Base-by-base conservation (phyloP, 345 rosid species). In the Kernera saxatilis region DNA sequence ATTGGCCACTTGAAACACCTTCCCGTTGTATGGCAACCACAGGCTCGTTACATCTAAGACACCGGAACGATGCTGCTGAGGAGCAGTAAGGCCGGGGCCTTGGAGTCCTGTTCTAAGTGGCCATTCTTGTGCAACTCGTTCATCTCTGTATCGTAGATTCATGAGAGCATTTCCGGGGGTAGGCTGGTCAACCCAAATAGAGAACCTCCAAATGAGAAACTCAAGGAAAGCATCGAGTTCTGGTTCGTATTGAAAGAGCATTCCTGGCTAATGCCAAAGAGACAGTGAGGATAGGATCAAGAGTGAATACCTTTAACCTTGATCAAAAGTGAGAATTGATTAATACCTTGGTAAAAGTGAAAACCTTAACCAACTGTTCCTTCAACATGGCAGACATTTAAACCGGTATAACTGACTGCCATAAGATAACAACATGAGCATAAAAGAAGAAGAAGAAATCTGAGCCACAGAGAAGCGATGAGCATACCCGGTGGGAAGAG, bases 131-230 rank as follows among this genome's bases (percentile, higher is more conserved):
- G 75, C 41, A 7, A 85, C 84, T 17, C 90, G 88, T 65, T 89
- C 99, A 76, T 95, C 98, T 80, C 93, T 81, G 64, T 85, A 92
- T 69, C 99, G 73, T 73, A 92, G 82, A 83, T 95, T 92, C 98
- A 92, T 88, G 53, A 95, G 84, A 74, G 87, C 98, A 73, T 72
- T 92, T 45, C 99, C 99, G 0, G 99, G 99, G 59, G 98, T 90
- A n/a, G 99, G 97, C 82, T 95, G 88, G 81, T 88, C 99, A 53
- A 92, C 96, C 99, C 99, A 95, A 72, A 95, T 88, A 52, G 99
- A 95, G 84, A 95, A 95, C 70, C 92, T 79, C 98, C 99, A 95
- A 76, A 95, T 95, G 67, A 95, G 94, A 81, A 92, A 95, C 92
- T 95, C 94, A 53, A 94, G 99, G 81, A 94, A 94, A 39, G 98